Conservation (phyloP, 306 rosid species). For the Begonia loranthoides region DNA sequence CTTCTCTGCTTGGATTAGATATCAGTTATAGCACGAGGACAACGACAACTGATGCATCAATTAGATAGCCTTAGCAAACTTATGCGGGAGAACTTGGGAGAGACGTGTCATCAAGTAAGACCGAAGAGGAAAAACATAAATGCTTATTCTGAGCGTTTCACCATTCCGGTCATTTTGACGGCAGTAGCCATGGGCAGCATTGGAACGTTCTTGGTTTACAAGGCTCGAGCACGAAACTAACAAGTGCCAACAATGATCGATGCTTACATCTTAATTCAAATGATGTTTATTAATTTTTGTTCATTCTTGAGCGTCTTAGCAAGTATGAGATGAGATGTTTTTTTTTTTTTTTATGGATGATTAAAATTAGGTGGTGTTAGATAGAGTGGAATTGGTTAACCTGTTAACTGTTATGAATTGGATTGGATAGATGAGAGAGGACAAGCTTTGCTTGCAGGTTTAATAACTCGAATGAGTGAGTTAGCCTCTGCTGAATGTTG, state of each 20-base stretch:
- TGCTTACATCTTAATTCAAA: too few species aligned
- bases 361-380: too few species aligned
- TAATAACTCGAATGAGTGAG: too few species aligned
- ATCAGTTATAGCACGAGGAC: constrained; percentile 47
- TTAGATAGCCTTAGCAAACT: constrained; percentile 62
- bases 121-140: constrained; percentile 28
- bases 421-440: too few species aligned
- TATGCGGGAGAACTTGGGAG: constrained; percentile 38
- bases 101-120: constrained; percentile 37
- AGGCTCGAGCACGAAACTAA: constrained; percentile 37
- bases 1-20: constrained; percentile 28
- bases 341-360: too few species aligned
- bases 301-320: too few species aligned
- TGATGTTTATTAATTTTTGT: too few species aligned
- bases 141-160: constrained; percentile 21
- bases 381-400: too few species aligned
- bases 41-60: constrained; percentile 78
- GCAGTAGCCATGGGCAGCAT: constrained; percentile 47
- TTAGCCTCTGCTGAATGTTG: too few species aligned
- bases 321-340: too few species aligned
- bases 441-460: too few species aligned
- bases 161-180: constrained; percentile 21
- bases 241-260: neutral
- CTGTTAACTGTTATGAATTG: too few species aligned
- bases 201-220: constrained; percentile 56